Evolutionary conservation across 2,329 filamentous ascomycete species (phyloP).

Genomic region (Aspergillus spinulosporus): DNA sequence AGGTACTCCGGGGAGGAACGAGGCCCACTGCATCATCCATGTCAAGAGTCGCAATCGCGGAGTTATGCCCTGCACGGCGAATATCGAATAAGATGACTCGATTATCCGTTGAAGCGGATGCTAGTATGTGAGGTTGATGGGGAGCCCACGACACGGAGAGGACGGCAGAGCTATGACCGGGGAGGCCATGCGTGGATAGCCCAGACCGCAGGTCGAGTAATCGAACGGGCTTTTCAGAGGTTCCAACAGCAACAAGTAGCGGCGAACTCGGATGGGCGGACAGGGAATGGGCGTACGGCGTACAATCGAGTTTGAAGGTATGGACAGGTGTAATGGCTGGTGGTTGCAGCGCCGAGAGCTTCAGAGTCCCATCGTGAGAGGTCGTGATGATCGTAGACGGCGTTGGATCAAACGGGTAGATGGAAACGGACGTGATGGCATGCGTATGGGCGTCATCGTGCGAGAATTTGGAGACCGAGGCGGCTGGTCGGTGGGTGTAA

Average conservation of each 20-base stretch:
- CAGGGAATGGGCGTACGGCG: conserved; percentile 65
- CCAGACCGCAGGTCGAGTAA: conserved; percentile 85
- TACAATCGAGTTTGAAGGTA: conserved; percentile 49
- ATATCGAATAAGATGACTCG: conserved; percentile 85
- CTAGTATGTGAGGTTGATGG: conserved; percentile 73
- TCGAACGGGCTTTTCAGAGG: conserved; percentile 81
- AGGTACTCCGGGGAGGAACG: conserved; percentile 38
- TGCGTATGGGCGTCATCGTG: conserved; percentile 45
- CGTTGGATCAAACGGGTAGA: conserved; percentile 51
- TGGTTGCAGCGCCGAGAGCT: conserved; percentile 44
- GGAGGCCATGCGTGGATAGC: conserved; percentile 68
- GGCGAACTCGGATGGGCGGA: conserved; percentile 65
- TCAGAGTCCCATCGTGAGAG: conserved; percentile 48
- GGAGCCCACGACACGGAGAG: conserved; percentile 80
- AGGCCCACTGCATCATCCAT: conserved; percentile 79
- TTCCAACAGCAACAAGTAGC: conserved; percentile 83
- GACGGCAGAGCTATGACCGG: conserved; percentile 66
- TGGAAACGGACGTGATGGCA: conserved; percentile 49
- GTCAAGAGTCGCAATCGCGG: conserved; percentile 74
- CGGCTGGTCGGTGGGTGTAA: conserved; percentile 56
- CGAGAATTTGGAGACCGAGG: conserved; percentile 42
- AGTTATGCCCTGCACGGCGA: conserved; percentile 66
- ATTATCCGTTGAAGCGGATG: conserved; percentile 82
- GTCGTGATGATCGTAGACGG: conserved; percentile 50
- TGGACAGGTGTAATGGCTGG: conserved; percentile 45